Base-by-base conservation (phyloP, 2,329 filamentous ascomycete species). In the Fusarium xyrophilum region DNA sequence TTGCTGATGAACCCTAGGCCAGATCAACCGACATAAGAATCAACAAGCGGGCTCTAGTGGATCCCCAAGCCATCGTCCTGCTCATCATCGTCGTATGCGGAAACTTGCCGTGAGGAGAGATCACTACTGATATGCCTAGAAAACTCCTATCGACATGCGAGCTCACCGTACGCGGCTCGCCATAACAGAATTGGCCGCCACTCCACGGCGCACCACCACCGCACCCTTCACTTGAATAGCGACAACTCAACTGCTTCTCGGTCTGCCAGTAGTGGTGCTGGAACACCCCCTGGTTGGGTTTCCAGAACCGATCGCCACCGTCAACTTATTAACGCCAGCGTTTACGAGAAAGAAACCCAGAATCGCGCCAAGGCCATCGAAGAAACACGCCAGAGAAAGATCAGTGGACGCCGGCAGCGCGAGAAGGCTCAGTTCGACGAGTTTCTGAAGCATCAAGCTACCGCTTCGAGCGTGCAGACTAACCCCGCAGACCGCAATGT, bases 1-100 rank as follows among this genome's bases (percentile, higher is more conserved):
- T 53, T 57, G 73, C 67, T 79, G 55, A 76, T 63, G 40, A 61
- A 43, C 43, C 27, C 13, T 68, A 93, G 91, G 91, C 70, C 90
- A 92, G 79, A 95, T 96, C 76, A 93, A 93, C 76, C 88, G 89
- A 54, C 89, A 92, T 81, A 93, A 92, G 78, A 91, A 86, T 67
- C 86, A 89, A 67, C 84, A 86, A 68, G 76, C 82, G 35, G 82
- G 81, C 40, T 61, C 79, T 38, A 75, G 70, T n/a, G 65, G 79
- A 21, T 54, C 72, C n/a, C 56, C 72, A 46, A 67, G 54, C 28
- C 74, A 73, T 36, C 74, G 76, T 35, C 72, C 74, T 15, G 66
- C 70, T 57, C 69, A 77, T 30, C 74, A 79, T 65, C 76, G 79
- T 46, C 75, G 81, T 83, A 76, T 48, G 80, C 77, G 54, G 54